Evolutionary conservation across 2,329 filamentous ascomycete genomes (phyloP).

Genomic region (Fusarium torulosum): DNA sequence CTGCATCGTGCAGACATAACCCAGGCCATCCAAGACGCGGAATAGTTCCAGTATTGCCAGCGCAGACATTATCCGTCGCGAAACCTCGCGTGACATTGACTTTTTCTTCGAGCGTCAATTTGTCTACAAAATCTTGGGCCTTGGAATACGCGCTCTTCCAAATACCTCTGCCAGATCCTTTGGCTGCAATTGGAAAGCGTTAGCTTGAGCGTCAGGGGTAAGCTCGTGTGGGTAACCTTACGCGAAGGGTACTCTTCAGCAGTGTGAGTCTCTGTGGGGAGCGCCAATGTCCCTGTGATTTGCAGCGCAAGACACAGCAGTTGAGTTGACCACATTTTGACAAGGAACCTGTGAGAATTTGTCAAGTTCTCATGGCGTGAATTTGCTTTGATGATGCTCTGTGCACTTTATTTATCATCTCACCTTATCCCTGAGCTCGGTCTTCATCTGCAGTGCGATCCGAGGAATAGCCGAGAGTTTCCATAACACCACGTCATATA

Average conservation of each 20-base stretch:
- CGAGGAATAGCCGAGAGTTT: constrained; percentile 1
- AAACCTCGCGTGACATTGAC: constrained; percentile 66
- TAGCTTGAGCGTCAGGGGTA: constrained; percentile 22
- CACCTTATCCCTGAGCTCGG: constrained; percentile 1
- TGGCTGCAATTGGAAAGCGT: constrained; percentile 15
- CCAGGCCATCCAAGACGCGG: constrained; percentile 61
- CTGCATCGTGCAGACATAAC: constrained; percentile 64
- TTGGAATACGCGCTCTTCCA: constrained; percentile 72
- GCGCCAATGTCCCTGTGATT: not conserved
- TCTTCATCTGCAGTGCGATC: not conserved
- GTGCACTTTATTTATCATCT: constrained; percentile 17
- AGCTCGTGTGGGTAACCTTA: constrained; percentile 15
- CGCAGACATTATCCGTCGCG: constrained; percentile 64
- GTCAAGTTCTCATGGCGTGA: constrained; percentile 1
- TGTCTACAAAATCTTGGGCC: constrained; percentile 67
- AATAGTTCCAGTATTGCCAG: constrained; percentile 61
- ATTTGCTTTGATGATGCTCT: not conserved
- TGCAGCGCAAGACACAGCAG: constrained; percentile 22
- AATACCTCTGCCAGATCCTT: constrained; percentile 42
- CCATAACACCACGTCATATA: not conserved
- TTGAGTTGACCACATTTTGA: constrained; percentile 23
- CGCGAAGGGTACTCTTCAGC: constrained; percentile 29
- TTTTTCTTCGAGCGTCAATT: constrained; percentile 76
- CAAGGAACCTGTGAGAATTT: not conserved
- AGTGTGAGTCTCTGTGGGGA: not conserved